Percentiles rank a stretch among this genome's conserved stretches.
Evolutionary conservation across 768 basidiomycete genomes (phyloP).

Genomic region (Serpula lacrymans): DNA sequence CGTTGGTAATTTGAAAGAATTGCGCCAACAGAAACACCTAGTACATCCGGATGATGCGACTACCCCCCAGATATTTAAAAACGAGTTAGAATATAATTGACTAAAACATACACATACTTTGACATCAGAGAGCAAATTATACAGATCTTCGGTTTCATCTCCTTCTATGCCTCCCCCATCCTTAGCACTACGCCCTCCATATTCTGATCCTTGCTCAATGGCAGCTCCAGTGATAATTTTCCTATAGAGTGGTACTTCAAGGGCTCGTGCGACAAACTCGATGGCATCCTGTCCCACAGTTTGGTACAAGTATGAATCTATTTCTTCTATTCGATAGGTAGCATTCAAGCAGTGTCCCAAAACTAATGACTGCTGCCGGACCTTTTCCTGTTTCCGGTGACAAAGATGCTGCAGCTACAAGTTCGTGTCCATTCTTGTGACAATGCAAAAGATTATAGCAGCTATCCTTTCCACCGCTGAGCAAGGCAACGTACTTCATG

Average conservation of each 20-base stretch:
- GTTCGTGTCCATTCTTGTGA: slow-evolving; percentile 76
- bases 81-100: background rate
- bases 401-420: slow-evolving; percentile 86
- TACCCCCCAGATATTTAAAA: slow-evolving; percentile 25
- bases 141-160: slow-evolving; percentile 97
- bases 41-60: slow-evolving; percentile 74
- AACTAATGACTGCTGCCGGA: slow-evolving; percentile 32
- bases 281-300: slow-evolving; percentile 98
- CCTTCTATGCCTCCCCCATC: slow-evolving; percentile 54
- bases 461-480: slow-evolving; percentile 98
- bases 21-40: slow-evolving; percentile 91
- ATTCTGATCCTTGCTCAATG: slow-evolving; percentile 79
- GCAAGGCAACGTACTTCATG: slow-evolving; percentile 92
- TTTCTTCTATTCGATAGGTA: slow-evolving; percentile 68
- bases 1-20: slow-evolving; percentile 98
- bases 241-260: slow-evolving; percentile 84
- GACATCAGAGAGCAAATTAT: slow-evolving; percentile 64
- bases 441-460: slow-evolving; percentile 95
- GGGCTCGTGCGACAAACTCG: slow-evolving; percentile 76
- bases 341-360: slow-evolving; percentile 1
- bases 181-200: slow-evolving; percentile 63
- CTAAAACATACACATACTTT: slow-evolving; percentile 52
- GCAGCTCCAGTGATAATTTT: slow-evolving; percentile 78
- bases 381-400: slow-evolving; percentile 85
- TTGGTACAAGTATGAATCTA: slow-evolving; percentile 98